A percentile compares a stretch with the other conserved stretches of the same genome.
Evolutionary conservation across 208 protist species (phyloP).

Genomic region (Herpetomonas muscarum): DNA sequence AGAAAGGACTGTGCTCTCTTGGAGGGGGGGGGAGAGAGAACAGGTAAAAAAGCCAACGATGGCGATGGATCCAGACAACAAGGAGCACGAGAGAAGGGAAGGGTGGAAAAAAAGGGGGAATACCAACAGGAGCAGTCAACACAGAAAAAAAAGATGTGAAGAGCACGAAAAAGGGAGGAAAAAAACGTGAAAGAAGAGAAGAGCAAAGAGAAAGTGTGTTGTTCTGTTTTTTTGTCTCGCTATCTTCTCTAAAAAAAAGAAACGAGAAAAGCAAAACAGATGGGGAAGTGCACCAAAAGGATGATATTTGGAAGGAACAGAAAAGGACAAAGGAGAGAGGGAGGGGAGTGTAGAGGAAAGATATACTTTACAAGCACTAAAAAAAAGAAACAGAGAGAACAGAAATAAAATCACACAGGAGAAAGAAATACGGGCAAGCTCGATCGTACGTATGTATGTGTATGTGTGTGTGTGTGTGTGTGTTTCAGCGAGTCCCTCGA

Average conservation of each 20-base stretch:
- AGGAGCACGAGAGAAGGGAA: too few species aligned
- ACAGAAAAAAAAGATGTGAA: background rate
- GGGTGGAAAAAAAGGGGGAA: too few species aligned
- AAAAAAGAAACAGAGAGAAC: background rate
- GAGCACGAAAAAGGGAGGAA: background rate
- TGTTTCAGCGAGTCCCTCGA: too few species aligned
- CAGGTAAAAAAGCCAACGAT: too few species aligned
- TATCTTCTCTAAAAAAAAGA: conserved; percentile 18
- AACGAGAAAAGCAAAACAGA: background rate
- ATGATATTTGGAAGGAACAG: background rate
- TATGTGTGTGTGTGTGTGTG: too few species aligned
- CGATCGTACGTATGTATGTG: too few species aligned
- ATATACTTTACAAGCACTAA: background rate
- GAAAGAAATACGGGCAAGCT: too few species aligned
- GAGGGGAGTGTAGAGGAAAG: background rate
- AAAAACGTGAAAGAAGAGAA: conserved; percentile 5
- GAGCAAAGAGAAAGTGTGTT: conserved; percentile 1
- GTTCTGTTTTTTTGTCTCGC: too few species aligned
- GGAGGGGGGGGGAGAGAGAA: background rate
- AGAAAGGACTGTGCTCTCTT: background rate
- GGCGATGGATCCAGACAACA: too few species aligned
- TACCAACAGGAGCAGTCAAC: too few species aligned
- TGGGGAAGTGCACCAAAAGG: background rate
- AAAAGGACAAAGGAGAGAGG: background rate
- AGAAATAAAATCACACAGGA: background rate